Conservation (phyloP, 371 early-diverging fungal genomes). For the Coemansia sp. region DNA sequence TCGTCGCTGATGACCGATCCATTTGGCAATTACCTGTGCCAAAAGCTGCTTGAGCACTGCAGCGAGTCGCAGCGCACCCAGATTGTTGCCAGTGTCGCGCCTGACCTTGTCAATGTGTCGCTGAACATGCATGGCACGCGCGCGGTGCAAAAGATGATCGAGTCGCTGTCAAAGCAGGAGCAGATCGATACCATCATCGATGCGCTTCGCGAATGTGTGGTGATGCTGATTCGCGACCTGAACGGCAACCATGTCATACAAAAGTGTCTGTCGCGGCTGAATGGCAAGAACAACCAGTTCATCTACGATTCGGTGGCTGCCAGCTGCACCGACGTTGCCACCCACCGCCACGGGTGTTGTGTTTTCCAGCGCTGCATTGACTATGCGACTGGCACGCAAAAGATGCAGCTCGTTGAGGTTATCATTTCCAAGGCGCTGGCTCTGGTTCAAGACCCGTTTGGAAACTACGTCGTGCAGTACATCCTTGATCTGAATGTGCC, state of each 20-base stretch:
- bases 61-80: constrained; percentile 70
- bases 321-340: constrained; percentile 86
- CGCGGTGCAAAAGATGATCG: constrained; percentile 94
- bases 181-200: constrained; percentile 69
- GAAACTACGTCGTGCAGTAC: constrained; percentile 98
- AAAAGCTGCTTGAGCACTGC: constrained; percentile 81
- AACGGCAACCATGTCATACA: constrained; percentile 99
- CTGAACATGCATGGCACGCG: constrained; percentile 97
- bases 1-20: constrained; percentile 87
- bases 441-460: constrained; percentile 92
- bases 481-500: constrained; percentile 79
- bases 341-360: constrained; percentile 97
- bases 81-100: constrained; percentile 71
- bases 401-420: constrained; percentile 72
- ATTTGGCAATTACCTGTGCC: constrained; percentile 91
- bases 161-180: constrained; percentile 61
- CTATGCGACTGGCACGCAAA: constrained; percentile 70
- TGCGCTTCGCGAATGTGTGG: constrained; percentile 76
- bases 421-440: constrained; percentile 76
- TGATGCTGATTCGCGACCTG: constrained; percentile 87
- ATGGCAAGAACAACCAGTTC: constrained; percentile 75
- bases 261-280: constrained; percentile 84
- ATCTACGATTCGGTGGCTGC: constrained; percentile 84
- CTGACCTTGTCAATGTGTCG: constrained; percentile 75
- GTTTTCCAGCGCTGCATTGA: constrained; percentile 97